These are phyloP conservation scores for Citrus hindsii DNA, from an alignment of 345 rosid species.

Conservation along the genomic window DNA sequence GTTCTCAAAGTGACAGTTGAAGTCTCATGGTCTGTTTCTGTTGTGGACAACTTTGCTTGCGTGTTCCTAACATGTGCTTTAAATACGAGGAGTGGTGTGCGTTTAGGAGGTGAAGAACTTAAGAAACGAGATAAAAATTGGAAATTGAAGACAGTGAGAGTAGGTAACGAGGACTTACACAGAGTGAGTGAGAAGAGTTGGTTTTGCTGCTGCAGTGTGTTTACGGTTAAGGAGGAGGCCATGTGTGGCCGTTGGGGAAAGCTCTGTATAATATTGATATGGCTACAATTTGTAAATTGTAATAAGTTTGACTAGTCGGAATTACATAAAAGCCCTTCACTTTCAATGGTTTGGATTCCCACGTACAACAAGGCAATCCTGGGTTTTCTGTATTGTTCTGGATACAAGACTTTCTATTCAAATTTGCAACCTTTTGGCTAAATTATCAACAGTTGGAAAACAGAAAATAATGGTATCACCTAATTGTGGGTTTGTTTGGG, in stretches of 20 bases:
- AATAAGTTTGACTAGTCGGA: background rate
- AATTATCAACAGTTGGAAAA: background rate
- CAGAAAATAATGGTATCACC: background rate
- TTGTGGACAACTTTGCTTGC: constrained; percentile 28
- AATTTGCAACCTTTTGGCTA: background rate
- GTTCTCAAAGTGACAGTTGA: constrained; percentile 12
- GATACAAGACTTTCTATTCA: no score
- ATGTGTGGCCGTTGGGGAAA: constrained; percentile 49
- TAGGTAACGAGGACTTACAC: constrained; percentile 30
- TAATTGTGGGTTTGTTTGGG: no score
- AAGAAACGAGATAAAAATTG: constrained; percentile 18
- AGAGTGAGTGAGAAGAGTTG: constrained; percentile 20
- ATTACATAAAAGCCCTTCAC: background rate
- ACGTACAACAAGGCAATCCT: background rate
- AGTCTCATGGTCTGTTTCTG: constrained; percentile 15
- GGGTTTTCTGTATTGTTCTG: background rate
- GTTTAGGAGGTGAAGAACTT: constrained; percentile 21
- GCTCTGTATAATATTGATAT: constrained; percentile 20
- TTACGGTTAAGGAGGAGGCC: constrained; percentile 42
- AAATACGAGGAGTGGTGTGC: constrained; percentile 3
- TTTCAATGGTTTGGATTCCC: background rate
- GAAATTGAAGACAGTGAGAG: constrained; percentile 20
- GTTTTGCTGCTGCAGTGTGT: constrained; percentile 18
- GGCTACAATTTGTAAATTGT: background rate
- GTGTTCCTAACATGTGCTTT: constrained; percentile 12